Evolutionary conservation across 176 grass and related monocot species (phyloP), one percentile per base, ranked within the genome.

Genomic region (Puya raimondii): DNA sequence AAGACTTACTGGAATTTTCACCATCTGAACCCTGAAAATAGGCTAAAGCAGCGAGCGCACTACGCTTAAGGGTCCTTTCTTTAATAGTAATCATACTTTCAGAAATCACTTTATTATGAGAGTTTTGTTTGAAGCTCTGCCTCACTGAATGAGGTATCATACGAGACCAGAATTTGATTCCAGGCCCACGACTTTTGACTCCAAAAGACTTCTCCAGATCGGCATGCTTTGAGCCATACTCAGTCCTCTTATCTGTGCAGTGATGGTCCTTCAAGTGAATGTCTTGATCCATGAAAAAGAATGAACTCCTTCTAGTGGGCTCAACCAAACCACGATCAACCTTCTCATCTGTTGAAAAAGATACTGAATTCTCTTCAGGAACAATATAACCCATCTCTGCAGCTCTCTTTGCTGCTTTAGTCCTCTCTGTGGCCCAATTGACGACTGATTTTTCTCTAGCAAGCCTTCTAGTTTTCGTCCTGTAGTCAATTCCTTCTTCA

Each of bases 401-500:
- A 10, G 89, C 89, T 65, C 88, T 78, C 61, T 21, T 70, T 2
- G 94, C 94, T 26, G 79, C 72, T 58, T 69, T 73, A 63, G 85
- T 79, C 78, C 87, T 90, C 57, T 99, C 64, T 72, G 58, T 58
- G 0, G 64, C 48, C 82, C 82, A 78, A 65, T 85, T 53, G 49
- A 49, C 50, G 1, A 71, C 64, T 11, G 81, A 85, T 76, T 58
- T 64, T 86, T 99, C 89, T 86, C 94, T 88, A 52, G 87, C 84
- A 26, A 93, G 49, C 83, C 94, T 88, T 81, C 84, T 85, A 3
- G 70, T 88, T 84, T 93, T 99, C 73, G 89, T 99, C 21, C 89
- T 84, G 69, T 78, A 79, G 64, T 99, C 84, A 72, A 99, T 93
- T 42, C 86, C 89, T 78, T 99, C 94, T 84, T 99, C 94, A 12